These are phyloP conservation scores for Euphorbia tirucalli DNA, from an alignment of 345 rosid species.

Conservation along the genomic window DNA sequence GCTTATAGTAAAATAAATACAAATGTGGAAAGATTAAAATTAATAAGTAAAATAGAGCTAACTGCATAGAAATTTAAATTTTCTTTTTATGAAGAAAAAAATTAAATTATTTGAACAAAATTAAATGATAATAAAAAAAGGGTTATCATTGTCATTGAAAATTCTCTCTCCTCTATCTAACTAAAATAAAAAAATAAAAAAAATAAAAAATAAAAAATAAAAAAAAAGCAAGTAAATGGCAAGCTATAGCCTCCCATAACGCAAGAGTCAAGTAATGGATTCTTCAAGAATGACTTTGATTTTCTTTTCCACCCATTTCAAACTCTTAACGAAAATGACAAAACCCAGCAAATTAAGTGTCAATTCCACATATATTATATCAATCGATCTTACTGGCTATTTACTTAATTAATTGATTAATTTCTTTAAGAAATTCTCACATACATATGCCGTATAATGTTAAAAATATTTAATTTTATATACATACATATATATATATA, in stretches of 20 bases:
- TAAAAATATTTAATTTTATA: too few species aligned
- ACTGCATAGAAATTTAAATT: too few species aligned
- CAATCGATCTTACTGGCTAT: conserved; percentile 3
- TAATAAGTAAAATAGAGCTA: too few species aligned
- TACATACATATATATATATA: too few species aligned
- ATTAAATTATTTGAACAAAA: not conserved
- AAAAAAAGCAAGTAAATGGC: not conserved
- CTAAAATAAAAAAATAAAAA: not conserved
- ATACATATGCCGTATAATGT: too few species aligned
- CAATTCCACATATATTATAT: not conserved
- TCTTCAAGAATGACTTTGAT: conserved; percentile 19
- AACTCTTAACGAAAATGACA: conserved; percentile 18
- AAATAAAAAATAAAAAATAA: too few species aligned
- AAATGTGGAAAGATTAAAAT: too few species aligned
- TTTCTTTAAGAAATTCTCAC: not conserved
- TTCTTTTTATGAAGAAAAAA: too few species aligned
- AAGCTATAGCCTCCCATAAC: conserved; percentile 13
- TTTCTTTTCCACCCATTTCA: conserved; percentile 17
- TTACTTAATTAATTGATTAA: not conserved
- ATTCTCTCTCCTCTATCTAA: conserved; percentile 16
- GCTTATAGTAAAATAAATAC: too few species aligned
- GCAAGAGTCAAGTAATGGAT: conserved; percentile 25
- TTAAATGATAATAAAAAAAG: too few species aligned
- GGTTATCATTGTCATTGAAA: conserved; percentile 40
- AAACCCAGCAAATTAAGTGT: conserved; percentile 11